Conservation (phyloP, 1,139 yeast species). For the Candida sp. region DNA sequence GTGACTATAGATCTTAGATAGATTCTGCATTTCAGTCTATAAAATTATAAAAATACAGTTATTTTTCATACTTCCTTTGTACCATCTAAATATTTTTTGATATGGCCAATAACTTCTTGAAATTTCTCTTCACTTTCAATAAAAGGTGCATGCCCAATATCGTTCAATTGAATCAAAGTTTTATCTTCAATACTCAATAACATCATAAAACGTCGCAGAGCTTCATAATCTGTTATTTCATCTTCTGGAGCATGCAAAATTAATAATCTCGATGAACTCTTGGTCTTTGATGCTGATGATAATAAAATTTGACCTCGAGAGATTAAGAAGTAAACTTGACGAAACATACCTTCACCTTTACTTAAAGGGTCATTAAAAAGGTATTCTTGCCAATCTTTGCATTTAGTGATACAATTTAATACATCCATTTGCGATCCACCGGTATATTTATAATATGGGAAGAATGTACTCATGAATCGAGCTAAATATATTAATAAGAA, state of each 20-base stretch:
- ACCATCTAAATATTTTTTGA: conserved; percentile 9
- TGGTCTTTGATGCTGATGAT: conserved; percentile 5
- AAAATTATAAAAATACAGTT: not conserved
- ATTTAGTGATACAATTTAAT: conserved; percentile 11
- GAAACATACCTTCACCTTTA: conserved; percentile 15
- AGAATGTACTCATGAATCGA: too few relatives aligned
- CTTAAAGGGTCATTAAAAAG: conserved; percentile 14
- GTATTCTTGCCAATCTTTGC: conserved; percentile 15
- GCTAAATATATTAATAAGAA: too few relatives aligned
- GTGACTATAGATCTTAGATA: conserved; percentile 71
- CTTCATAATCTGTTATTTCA: conserved; percentile 13
- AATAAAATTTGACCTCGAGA: conserved; percentile 13
- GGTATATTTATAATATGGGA: not conserved
- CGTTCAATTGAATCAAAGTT: conserved; percentile 10
- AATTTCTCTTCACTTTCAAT: conserved; percentile 17
- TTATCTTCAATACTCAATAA: conserved; percentile 12
- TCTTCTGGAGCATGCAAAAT: conserved; percentile 16
- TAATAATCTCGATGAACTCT: conserved; percentile 10
- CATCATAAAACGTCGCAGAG: conserved; percentile 13
- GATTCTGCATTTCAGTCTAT: not conserved
- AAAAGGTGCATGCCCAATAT: conserved; percentile 17
- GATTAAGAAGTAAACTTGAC: conserved; percentile 16
- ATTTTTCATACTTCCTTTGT: not conserved
- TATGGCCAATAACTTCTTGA: conserved; percentile 9
- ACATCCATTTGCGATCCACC: not conserved